Percentiles rank a stretch among this genome's conserved stretches.
phyloP scores from a whole-genome alignment of 179 eudicot species.

The Vitellaria paradoxa region DNA sequence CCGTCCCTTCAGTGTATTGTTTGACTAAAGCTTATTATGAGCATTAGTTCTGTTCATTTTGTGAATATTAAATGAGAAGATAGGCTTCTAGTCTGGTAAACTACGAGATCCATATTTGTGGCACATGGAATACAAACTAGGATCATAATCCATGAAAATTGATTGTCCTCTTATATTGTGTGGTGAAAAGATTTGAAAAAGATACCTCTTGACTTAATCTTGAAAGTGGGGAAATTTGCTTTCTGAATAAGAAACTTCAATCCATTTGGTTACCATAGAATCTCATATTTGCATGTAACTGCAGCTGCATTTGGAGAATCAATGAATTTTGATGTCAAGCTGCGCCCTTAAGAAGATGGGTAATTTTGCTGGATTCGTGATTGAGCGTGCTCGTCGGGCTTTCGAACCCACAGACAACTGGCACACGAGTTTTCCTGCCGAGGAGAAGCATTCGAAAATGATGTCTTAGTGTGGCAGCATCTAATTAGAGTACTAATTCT shows the following conservation, averaged over 20 bases:
- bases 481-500: slow-evolving; percentile 6
- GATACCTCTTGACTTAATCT: not conserved
- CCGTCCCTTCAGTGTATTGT: not conserved
- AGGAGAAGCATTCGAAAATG: not conserved
- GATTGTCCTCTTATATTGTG: not conserved
- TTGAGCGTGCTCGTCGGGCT: not conserved
- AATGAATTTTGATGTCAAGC: slow-evolving; percentile 14
- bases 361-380: slow-evolving; percentile 10
- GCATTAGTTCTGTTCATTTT: not conserved
- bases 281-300: not conserved
- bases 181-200: not conserved
- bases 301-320: slow-evolving; percentile 20
- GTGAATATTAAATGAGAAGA: slow-evolving; percentile 4
- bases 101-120: not conserved
- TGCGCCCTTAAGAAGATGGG: not conserved
- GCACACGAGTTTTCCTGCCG: not conserved
- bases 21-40: not conserved
- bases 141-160: not conserved
- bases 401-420: not conserved
- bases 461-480: not conserved
- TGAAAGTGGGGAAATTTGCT: not conserved
- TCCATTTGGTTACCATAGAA: not conserved
- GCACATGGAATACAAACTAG: not conserved
- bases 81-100: not conserved
- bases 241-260: not conserved